Base-by-base conservation (phyloP, 768 basidiomycete species). In the Dacryopinax primogenitus region DNA sequence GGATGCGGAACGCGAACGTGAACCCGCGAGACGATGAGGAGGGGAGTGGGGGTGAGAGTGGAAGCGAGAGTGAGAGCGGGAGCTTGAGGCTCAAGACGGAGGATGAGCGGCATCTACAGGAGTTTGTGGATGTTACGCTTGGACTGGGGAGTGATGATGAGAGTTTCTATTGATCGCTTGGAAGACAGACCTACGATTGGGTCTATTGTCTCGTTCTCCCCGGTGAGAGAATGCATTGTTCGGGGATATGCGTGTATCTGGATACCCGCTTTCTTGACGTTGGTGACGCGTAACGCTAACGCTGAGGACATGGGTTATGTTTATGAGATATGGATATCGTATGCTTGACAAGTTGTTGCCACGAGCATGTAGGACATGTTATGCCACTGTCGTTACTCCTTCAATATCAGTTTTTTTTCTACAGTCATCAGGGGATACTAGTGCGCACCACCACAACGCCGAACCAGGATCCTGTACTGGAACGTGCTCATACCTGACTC, bases 341-440 rank as follows among this genome's bases (percentile, higher is more conserved):
- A 11, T n/a, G 11, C 37, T 39, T 39, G 37, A 39, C 37, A 39
- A 11, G 23, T 28, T 58, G 26, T 30, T 26, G 15, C 51, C 11
- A 58, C 11, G 51, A 58, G 6, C 45, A 47, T 58, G 51, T 58
- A 58, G 51, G 51, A 58, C 51, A 58, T 58, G 51, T 58, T 58
- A 58, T 58, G 51, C 45, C 51, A 58, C 51, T 58, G 51, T 58
- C 51, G 51, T 58, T 58, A 32, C 51, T 30, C 15, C 26, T 28
- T 26, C 51, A 58, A 58, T 30, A 44, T 44, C 16, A 18, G 41
- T 23, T 6, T 23, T 18, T 44, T 23, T 44, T 44, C 9, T n/a
- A n/a, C n/a, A n/a, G n/a, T n/a, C n/a, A n/a, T n/a, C n/a, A n/a
- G n/a, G n/a, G n/a, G n/a, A n/a, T n/a, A n/a, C n/a, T n/a, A n/a